These are phyloP conservation scores for Phanerochaete sordida DNA, from an alignment of 768 basidiomycete genomes.

Conservation along the genomic window DNA sequence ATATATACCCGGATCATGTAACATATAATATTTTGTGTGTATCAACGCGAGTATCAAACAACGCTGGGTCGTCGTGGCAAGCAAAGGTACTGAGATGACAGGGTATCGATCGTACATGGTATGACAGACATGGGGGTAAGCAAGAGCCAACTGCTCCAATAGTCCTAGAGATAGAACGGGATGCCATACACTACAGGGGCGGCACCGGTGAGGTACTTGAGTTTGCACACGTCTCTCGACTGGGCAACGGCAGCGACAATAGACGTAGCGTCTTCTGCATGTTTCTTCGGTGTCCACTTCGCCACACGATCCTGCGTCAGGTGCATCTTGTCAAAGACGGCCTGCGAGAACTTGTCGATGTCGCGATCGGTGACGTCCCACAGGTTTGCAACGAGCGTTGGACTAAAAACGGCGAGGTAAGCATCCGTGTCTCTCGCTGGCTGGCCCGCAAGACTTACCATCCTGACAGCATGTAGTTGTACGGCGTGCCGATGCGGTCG, in stretches of 20 bases:
- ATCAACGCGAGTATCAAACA: neutral
- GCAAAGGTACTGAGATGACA: neutral
- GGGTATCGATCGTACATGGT: neutral
- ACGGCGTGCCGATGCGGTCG: slow-evolving; percentile 87
- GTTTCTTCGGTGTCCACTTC: slow-evolving; percentile 16
- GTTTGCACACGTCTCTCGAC: slow-evolving; percentile 78
- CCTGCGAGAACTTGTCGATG: slow-evolving; percentile 87
- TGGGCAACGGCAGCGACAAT: slow-evolving; percentile 77
- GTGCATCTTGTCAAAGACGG: slow-evolving; percentile 72
- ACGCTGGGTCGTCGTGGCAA: neutral
- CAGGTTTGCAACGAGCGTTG: slow-evolving; percentile 88
- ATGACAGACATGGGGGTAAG: neutral
- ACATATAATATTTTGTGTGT: slow-evolving; percentile 1
- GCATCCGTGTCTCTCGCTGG: neutral
- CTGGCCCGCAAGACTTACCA: slow-evolving; percentile 58
- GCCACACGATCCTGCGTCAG: slow-evolving; percentile 36
- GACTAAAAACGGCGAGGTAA: slow-evolving; percentile 35
- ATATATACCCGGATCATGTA: slow-evolving; percentile 5
- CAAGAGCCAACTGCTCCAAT: neutral
- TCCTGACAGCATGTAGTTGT: slow-evolving; percentile 95
- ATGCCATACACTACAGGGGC: slow-evolving; percentile 95
- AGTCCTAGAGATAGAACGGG: slow-evolving; percentile 70
- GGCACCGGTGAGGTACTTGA: slow-evolving; percentile 92
- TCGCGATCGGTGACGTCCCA: slow-evolving; percentile 99
- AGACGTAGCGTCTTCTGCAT: slow-evolving; percentile 32